Evolutionary conservation across 176 grass and related monocot species (phyloP), one percentile per base, ranked within the genome.

Genomic region (Luzula sylvatica): DNA sequence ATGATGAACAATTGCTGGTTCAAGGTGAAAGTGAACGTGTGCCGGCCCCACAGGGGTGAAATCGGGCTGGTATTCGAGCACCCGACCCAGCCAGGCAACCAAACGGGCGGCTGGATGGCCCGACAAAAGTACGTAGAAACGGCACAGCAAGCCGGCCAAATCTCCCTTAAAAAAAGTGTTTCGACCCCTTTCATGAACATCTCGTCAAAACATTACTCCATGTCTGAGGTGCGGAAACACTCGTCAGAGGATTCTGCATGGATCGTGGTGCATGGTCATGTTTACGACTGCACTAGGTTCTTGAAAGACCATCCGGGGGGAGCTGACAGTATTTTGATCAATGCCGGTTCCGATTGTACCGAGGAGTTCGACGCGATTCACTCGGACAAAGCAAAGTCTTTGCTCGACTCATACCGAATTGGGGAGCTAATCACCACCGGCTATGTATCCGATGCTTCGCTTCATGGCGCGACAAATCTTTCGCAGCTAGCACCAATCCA

Each of bases 1-100:
- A 98, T 98, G 92, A 90, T 98, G 92, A 98, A 90, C 81, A 98
- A 98, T 50, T 98, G 92, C 68, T 98, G 92, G 92, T 98, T 98
- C 78, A 90, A 70, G 68, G 78, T 90, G 32, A 89, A 83, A 67
- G 64, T 87, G 50, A 90, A 87, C 69, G 71, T 82, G 75, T 98
- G 92, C 60, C 56, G 82, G 5, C 88, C 78, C 4, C 72, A 87
- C 72, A 75, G 38, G 60, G 76, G 76, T 7, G 88, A 94, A 75
- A 87, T 94, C 65, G 72, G 88, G 0, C 75, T 94, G 3, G 69
- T 80, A 28, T 94, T 94, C 69, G 79, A 94, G 83, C 88, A 94
- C 65, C 88, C 88, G 4, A 94, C 88, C 41, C 83, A 83, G 66
- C 88, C 88, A 0, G 88, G 72, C 41, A 87, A 80, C 69, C 79